phyloP scores from a whole-genome alignment of 345 rosid species.

The Theobroma cacao region DNA sequence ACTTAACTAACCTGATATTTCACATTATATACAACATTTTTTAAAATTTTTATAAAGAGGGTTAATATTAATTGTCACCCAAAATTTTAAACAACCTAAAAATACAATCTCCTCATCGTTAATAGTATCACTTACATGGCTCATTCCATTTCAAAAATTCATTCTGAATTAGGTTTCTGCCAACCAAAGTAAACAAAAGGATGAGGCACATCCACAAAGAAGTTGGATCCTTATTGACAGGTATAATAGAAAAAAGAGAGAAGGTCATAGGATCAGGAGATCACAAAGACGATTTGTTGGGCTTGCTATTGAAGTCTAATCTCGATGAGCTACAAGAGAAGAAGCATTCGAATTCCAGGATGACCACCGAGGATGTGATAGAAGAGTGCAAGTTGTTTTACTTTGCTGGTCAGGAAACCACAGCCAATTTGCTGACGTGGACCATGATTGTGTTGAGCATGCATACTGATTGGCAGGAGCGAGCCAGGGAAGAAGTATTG shows the following conservation, averaged over 20 bases:
- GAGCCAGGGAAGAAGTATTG: slow-evolving; percentile 50
- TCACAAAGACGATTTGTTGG: slow-evolving; percentile 34
- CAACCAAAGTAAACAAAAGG: slow-evolving; percentile 15
- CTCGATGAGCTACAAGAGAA: slow-evolving; percentile 15
- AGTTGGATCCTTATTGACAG: slow-evolving; percentile 1
- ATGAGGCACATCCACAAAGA: slow-evolving; percentile 23
- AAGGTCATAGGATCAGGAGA: slow-evolving; percentile 13
- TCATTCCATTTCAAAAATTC: not conserved
- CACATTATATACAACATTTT: too few relatives aligned
- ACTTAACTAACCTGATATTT: too few relatives aligned
- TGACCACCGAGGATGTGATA: slow-evolving; percentile 40
- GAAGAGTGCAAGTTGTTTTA: slow-evolving; percentile 60
- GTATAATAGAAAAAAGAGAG: slow-evolving; percentile 18
- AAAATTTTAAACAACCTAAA: too few relatives aligned
- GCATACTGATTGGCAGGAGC: slow-evolving; percentile 59
- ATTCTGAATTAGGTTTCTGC: slow-evolving; percentile 15
- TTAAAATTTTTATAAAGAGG: too few relatives aligned
- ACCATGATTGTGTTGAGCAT: slow-evolving; percentile 41
- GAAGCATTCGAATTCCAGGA: not conserved
- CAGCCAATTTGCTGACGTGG: slow-evolving; percentile 48
- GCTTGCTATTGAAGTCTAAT: slow-evolving; percentile 35
- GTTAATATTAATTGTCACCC: too few relatives aligned
- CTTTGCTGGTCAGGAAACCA: slow-evolving; percentile 64
- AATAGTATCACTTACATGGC: too few relatives aligned
- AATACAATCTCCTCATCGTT: too few relatives aligned